Evolutionary conservation across 2,329 filamentous ascomycete species (phyloP).

Genomic region (Penicillium janthinellum): DNA sequence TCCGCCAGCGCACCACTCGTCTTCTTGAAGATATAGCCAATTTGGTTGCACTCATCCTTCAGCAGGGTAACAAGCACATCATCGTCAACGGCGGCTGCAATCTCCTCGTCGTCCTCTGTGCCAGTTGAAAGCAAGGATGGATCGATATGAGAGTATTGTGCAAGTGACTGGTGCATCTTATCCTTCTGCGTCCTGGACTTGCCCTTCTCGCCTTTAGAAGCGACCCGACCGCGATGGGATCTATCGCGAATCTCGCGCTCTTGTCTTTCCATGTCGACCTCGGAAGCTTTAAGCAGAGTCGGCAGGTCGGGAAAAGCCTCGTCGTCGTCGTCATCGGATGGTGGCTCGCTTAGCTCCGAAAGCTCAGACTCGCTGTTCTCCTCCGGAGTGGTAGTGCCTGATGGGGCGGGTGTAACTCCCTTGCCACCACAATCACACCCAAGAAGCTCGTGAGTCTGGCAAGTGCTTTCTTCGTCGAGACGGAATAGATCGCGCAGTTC

Average conservation of each 20-base stretch:
- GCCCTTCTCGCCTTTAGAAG: slow-evolving; percentile 9
- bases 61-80: slow-evolving; percentile 40
- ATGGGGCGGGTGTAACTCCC: slow-evolving; percentile 37
- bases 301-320: slow-evolving; percentile 34
- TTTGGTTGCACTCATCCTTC: slow-evolving; percentile 42
- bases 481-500: slow-evolving; percentile 69
- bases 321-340: slow-evolving; percentile 24
- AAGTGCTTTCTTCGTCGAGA: slow-evolving; percentile 61
- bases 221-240: slow-evolving; percentile 10
- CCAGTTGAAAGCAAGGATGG: slow-evolving; percentile 31
- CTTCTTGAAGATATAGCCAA: slow-evolving; percentile 46
- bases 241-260: slow-evolving; percentile 33
- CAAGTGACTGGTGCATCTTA: slow-evolving; percentile 47
- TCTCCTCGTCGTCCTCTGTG: slow-evolving; percentile 18
- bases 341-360: slow-evolving; percentile 15
- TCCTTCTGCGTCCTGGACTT: slow-evolving; percentile 29
- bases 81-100: slow-evolving; percentile 34
- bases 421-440: slow-evolving; percentile 63
- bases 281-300: slow-evolving; percentile 43
- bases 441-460: slow-evolving; percentile 69
- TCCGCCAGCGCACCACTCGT: slow-evolving; percentile 28
- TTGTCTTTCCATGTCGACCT: slow-evolving; percentile 41
- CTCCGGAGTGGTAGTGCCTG: slow-evolving; percentile 14
- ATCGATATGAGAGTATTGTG: slow-evolving; percentile 48
- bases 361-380: slow-evolving; percentile 14